Evolutionary conservation across 345 rosid genomes (phyloP), one percentile per base, ranked within the genome.

Genomic region (Dipteronia dyeriana): DNA sequence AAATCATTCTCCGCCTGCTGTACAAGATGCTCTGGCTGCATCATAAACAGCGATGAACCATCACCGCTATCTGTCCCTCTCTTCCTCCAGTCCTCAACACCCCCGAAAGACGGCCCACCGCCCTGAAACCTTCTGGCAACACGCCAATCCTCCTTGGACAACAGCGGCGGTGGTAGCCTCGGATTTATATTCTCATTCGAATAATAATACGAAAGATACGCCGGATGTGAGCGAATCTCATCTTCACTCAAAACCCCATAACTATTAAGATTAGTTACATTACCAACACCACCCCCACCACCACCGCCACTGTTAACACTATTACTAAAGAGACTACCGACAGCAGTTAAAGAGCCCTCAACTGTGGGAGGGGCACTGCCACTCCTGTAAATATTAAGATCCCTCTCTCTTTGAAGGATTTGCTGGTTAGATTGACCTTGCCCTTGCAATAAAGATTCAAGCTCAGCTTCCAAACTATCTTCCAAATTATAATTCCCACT

Each of bases 331-430:
- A 92, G 91, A 80, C 91, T 80, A 62, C 88, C 96, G 68, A 91
- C 88, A 7, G 97, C 98, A 73, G 84, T 85, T 41, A 89, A 80
- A 39, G 97, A 91, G 78, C 98, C 99, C 82, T 96, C 94, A 41
- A 92, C 97, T 1, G 97, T 94, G 26, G 99, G 99, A 1, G 97
- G 97, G 0, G 99, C 99, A 81, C 97, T 94, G 38, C 99, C 98
- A 82, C 97, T 86, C 79, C 99, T 85, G 77, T 82, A 86, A 9
- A 84, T 86, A 73, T 90, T 84, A 14, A 88, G 74, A 66, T 86
- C 91, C 71, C 88, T 85, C 54, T 89, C 93, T 31, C 80, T 79
- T 63, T 86, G 87, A 54, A 77, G 74, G n/a, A 80, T 76, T 78
- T 76, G 92, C 19, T 71, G 88, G 70, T 75, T 84, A 51, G 81